A percentile compares a stretch with the other conserved stretches of the same genome.
Conservation (phyloP, 2,329 filamentous ascomycete species). For the Fusarium palustre region DNA sequence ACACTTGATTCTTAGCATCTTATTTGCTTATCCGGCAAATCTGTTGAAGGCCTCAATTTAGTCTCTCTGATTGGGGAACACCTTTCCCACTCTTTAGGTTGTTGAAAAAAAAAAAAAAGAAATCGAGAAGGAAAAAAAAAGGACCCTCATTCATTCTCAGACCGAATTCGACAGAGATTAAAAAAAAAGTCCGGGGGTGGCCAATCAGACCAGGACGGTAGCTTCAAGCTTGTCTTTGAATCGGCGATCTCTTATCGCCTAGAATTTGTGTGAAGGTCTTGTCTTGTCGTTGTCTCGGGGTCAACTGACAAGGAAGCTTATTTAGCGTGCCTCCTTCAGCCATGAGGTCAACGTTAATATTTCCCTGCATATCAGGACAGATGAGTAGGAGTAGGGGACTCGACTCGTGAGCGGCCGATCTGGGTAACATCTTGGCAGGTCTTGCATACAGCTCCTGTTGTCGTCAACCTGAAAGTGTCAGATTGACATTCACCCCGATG, state of each 20-base stretch:
- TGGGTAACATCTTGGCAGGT: constrained; percentile 23
- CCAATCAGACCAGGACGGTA: constrained; percentile 44
- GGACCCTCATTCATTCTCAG: constrained; percentile 22
- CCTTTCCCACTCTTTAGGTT: constrained; percentile 5
- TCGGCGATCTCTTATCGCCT: constrained; percentile 44
- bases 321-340: constrained; percentile 25
- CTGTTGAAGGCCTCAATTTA: constrained; percentile 30
- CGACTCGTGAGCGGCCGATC: constrained; percentile 26
- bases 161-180: constrained; percentile 14
- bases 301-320: constrained; percentile 38
- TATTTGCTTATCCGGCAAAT: constrained; percentile 14
- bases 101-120: no score
- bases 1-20: background rate
- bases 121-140: constrained; percentile 13
- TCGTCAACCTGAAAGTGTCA: constrained; percentile 12
- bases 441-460: constrained; percentile 19
- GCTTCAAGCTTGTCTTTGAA: constrained; percentile 37
- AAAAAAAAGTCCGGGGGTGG: constrained; percentile 46
- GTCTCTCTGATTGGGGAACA: background rate
- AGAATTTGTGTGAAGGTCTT: constrained; percentile 30
- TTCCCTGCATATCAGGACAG: constrained; percentile 27
- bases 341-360: constrained; percentile 30
- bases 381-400: constrained; percentile 6
- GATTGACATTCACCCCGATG: constrained; percentile 9
- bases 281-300: constrained; percentile 29